A percentile compares a stretch with the other conserved stretches of the same genome.
Evolutionary conservation across 2,329 filamentous ascomycete genomes (phyloP).

Genomic region (Xylaria sp.): DNA sequence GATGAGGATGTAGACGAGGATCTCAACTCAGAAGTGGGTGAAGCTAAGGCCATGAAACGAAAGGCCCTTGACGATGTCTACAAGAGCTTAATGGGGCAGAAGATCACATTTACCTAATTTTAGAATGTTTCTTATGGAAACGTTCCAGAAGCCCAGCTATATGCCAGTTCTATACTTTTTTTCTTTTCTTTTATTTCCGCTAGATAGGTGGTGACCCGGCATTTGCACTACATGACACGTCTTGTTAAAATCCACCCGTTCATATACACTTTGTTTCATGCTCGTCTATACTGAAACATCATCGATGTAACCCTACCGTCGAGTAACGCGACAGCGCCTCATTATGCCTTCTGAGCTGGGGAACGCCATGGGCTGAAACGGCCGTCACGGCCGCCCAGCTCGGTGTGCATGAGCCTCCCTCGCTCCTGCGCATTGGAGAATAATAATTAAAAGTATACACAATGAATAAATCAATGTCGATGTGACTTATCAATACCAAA

Average conservation of each 20-base stretch:
- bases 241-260: background rate
- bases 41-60: conserved; percentile 74
- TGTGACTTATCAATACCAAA: background rate
- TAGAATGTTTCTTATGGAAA: background rate
- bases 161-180: background rate
- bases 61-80: conserved; percentile 85
- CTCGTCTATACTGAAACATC: background rate
- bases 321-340: background rate
- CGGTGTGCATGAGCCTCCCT: conserved; percentile 12
- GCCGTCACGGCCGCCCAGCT: conserved; percentile 12
- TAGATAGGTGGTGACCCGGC: background rate
- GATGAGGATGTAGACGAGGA: conserved; percentile 62
- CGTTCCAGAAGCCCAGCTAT: background rate
- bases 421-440: background rate
- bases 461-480: background rate
- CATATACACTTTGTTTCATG: background rate
- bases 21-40: conserved; percentile 52
- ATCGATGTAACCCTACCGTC: background rate
- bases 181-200: background rate
- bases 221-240: background rate
- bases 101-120: conserved; percentile 68
- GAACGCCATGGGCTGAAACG: conserved; percentile 23
- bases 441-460: background rate
- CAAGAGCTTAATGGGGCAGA: conserved; percentile 76
- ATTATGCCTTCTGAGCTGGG: background rate